phyloP scores from a whole-genome alignment of 495 filamentous ascomycete species.

The Xeromyces bisporus region DNA sequence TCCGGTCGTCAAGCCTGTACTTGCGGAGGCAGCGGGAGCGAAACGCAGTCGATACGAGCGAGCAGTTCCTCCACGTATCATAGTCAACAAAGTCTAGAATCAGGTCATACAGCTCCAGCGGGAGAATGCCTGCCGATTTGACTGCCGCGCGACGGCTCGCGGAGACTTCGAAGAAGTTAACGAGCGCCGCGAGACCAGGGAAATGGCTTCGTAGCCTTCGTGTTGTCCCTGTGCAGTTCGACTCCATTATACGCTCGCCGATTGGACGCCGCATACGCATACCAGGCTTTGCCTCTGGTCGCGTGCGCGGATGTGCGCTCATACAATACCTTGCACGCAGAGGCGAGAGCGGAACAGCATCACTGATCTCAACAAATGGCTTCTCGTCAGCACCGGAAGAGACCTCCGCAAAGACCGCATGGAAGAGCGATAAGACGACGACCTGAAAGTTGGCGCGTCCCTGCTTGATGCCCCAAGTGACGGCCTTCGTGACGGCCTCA shows the following conservation, averaged over 20 bases:
- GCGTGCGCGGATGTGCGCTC: conserved; percentile 1
- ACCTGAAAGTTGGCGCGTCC: conserved; percentile 1
- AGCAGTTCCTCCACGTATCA: conserved; percentile 2
- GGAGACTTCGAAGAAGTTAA: conserved; percentile 1
- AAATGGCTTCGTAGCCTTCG: conserved; percentile 1
- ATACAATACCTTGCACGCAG: conserved; percentile 1
- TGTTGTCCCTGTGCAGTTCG: conserved; percentile 1
- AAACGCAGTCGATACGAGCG: neutral
- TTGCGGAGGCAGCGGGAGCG: conserved; percentile 1
- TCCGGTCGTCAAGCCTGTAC: conserved; percentile 2
- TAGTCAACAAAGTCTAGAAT: conserved; percentile 3
- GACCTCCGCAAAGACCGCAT: conserved; percentile 1
- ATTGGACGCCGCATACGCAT: neutral
- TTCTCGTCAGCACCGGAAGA: neutral
- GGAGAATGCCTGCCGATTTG: neutral
- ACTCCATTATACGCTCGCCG: conserved; percentile 1
- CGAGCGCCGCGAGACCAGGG: conserved; percentile 1
- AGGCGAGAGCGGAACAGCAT: neutral
- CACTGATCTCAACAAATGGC: conserved; percentile 1
- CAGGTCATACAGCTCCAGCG: neutral
- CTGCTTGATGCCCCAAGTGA: neutral
- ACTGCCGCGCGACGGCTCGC: conserved; percentile 1
- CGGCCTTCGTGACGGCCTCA: conserved; percentile 1
- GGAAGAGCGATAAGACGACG: conserved; percentile 1
- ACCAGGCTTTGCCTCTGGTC: conserved; percentile 1